Evolutionary conservation across 2,329 filamentous ascomycete genomes (phyloP), one percentile per base, ranked within the genome.

Genomic region (Pseudocercospora eumusae): DNA sequence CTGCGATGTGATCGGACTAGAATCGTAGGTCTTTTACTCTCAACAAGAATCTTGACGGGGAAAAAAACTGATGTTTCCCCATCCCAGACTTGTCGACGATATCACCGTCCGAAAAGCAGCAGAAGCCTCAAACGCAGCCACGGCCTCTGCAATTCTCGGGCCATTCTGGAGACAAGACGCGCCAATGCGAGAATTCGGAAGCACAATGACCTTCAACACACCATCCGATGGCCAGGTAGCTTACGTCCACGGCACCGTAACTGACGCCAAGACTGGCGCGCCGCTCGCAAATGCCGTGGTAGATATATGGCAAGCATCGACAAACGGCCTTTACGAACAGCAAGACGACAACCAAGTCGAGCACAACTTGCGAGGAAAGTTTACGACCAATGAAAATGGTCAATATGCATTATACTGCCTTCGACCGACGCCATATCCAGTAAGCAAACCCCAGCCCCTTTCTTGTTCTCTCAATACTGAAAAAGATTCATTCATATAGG

Each of bases 141-240:
- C 91, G 4, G 85, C 90, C 1, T 90, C 89, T 3, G 87, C 91
- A 44, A 92, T 96, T 67, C 83, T 96, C 0, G 92, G 92, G 0
- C 92, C 92, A 1, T 96, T 96, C 79, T 96, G 90, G 85, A 84
- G 90, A 5, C 82, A 86, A 47, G 83, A 92, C 68, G 86, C 91
- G 0, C 91, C 91, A 4, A 78, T 83, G 61, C 83, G 88, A 52
- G 77, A 85, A n/a, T 89, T 89, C 71, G 91, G 89, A 55, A 84
- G 82, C 50, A 87, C 81, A 69, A 91, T 95, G 65, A 81, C 87
- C 20, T 73, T 77, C 68, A 65, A 72, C 79, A 65, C 83, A 27
- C 76, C 80, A 4, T 70, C 78, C 3, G 77, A 81, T 60, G 83
- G 80, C 25, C 77, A 89, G 64, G 77, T 86, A 27, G 82, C 83